Evolutionary conservation across 2,329 filamentous ascomycete species (phyloP).

Genomic region (Alternaria panax): DNA sequence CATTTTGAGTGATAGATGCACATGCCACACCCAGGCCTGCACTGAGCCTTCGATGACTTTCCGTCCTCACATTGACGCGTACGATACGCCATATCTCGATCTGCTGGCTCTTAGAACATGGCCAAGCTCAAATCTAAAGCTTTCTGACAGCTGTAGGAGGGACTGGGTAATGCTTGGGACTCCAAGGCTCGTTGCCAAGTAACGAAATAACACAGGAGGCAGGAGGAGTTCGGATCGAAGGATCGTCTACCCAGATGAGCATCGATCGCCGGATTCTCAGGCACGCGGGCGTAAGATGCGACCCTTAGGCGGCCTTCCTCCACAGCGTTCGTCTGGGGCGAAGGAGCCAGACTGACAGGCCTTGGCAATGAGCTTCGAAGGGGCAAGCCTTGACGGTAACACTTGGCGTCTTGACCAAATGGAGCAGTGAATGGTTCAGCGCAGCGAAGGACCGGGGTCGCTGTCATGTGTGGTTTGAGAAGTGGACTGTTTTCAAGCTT

Average conservation of each 20-base stretch:
- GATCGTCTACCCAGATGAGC: slow-evolving; percentile 22
- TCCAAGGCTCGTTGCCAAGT: slow-evolving; percentile 28
- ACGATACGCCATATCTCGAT: background rate
- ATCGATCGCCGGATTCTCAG: slow-evolving; percentile 21
- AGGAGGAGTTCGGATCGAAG: slow-evolving; percentile 10
- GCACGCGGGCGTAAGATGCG: slow-evolving; percentile 15
- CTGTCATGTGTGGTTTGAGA: slow-evolving; percentile 29
- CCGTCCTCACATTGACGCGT: background rate
- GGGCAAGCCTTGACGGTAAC: slow-evolving; percentile 43
- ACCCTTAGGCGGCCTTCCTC: slow-evolving; percentile 34
- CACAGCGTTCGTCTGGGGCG: slow-evolving; percentile 31
- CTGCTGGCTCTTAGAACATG: background rate
- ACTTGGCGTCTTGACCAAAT: slow-evolving; percentile 34
- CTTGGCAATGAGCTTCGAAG: slow-evolving; percentile 39
- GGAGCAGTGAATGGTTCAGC: slow-evolving; percentile 33
- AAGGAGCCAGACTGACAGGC: slow-evolving; percentile 17
- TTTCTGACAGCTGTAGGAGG: slow-evolving; percentile 14
- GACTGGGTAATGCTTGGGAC: slow-evolving; percentile 18
- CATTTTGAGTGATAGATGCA: background rate
- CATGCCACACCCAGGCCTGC: background rate
- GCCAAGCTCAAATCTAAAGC: slow-evolving; percentile 17
- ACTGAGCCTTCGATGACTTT: background rate
- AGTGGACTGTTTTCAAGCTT: slow-evolving; percentile 24
- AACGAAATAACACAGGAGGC: slow-evolving; percentile 5
- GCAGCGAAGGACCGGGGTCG: slow-evolving; percentile 12